A percentile compares a stretch with the other conserved stretches of the same genome.
phyloP scores from a whole-genome alignment of 805 yeast species.

The Metschnikowia hibisci region DNA sequence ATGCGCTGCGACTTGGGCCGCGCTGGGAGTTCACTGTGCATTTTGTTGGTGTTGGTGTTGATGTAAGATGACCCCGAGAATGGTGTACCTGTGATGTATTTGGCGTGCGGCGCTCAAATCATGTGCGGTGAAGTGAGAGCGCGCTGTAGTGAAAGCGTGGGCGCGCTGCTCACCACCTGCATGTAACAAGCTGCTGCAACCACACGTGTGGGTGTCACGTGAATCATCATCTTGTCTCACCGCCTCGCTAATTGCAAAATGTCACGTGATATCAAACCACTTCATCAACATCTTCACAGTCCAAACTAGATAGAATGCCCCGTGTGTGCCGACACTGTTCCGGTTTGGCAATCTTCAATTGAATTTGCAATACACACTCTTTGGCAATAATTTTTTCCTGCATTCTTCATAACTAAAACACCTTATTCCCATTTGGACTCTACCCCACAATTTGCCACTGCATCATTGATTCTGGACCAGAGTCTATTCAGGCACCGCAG shows the following conservation, averaged over 20 bases:
- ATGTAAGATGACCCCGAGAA: neutral
- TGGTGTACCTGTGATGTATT: neutral
- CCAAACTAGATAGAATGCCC: neutral
- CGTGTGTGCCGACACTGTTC: no score
- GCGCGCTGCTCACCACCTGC: no score
- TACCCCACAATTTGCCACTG: no score
- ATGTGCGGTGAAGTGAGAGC: neutral
- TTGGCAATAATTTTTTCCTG: no score
- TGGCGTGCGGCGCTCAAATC: constrained; percentile 5
- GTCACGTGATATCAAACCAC: constrained; percentile 16
- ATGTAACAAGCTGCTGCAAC: no score
- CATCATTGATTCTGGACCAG: no score
- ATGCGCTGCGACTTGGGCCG: constrained; percentile 35
- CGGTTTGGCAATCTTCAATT: no score
- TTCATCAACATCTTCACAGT: neutral
- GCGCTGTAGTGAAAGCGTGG: no score
- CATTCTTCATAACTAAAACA: no score
- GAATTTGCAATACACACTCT: no score
- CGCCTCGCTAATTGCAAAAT: constrained; percentile 15
- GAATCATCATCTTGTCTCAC: neutral
- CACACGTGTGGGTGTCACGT: constrained; percentile 1
- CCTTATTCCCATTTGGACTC: no score
- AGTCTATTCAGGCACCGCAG: no score
- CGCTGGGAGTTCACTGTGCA: constrained; percentile 25
- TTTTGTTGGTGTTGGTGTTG: constrained; percentile 4